Evolutionary conservation across 1,139 yeast species (phyloP).

Genomic region (Saccharomycopsis crataegensis): DNA sequence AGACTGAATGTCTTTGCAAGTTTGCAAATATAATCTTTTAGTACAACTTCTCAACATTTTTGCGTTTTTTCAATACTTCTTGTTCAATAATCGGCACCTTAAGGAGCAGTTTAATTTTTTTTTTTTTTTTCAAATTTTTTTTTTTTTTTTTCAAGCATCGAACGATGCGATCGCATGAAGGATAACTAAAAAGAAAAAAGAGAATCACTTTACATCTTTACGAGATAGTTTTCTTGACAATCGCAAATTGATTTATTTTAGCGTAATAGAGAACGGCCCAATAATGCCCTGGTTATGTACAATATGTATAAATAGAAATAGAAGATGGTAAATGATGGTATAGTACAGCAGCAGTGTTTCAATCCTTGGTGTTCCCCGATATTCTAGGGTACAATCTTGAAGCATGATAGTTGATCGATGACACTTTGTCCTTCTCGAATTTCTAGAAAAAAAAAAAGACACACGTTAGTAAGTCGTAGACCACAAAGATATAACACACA

Average conservation of each 20-base stretch:
- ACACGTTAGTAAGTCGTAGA: too few species aligned
- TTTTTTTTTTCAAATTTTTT: neutral
- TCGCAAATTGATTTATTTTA: too few species aligned
- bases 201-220: neutral
- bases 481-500: too few species aligned
- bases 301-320: neutral
- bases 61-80: too few species aligned
- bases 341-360: conserved; percentile 18
- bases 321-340: neutral
- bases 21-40: too few species aligned
- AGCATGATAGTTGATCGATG: conserved; percentile 77
- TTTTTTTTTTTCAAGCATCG: neutral
- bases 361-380: conserved; percentile 69
- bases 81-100: too few species aligned
- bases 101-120: neutral
- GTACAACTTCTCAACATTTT: too few species aligned
- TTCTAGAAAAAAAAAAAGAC: conserved; percentile 12
- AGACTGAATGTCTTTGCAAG: too few species aligned
- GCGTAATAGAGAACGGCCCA: too few species aligned
- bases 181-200: neutral
- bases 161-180: neutral
- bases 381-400: conserved; percentile 73
- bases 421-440: conserved; percentile 39
- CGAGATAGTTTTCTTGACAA: too few species aligned
- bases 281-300: neutral